Evolutionary conservation across 768 basidiomycete species (phyloP).

Genomic region (Postia placenta): DNA sequence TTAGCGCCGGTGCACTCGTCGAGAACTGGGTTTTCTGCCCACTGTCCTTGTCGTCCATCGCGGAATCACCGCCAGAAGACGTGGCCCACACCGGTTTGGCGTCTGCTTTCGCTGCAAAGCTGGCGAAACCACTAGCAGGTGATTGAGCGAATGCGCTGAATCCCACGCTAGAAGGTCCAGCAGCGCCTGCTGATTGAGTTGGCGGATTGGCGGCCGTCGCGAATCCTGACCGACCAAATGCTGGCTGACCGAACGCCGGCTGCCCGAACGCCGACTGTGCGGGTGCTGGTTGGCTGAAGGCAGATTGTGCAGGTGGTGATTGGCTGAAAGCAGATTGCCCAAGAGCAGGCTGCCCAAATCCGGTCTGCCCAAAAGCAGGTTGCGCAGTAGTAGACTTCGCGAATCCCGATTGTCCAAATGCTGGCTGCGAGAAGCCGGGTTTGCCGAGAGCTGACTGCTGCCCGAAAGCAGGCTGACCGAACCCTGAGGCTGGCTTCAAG

Average conservation of each 20-base stretch:
- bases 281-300: background rate
- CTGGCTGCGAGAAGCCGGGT: conserved; percentile 7
- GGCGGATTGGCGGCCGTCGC: no score
- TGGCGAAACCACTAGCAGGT: background rate
- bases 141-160: background rate
- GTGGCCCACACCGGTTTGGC: background rate
- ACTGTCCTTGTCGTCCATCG: background rate
- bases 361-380: conserved; percentile 7
- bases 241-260: background rate
- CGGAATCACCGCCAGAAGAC: background rate
- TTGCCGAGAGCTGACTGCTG: conserved; percentile 7
- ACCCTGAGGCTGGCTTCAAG: conserved; percentile 13
- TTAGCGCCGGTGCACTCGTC: no score
- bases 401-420: conserved; percentile 10
- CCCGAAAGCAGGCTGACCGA: conserved; percentile 23
- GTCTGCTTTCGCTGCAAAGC: background rate
- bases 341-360: background rate
- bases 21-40: no score
- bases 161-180: background rate
- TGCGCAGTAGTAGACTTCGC: conserved; percentile 6
- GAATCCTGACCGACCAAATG: no score
- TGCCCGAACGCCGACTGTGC: background rate
- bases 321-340: background rate
- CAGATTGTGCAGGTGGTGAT: background rate
- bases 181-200: no score